Conservation (phyloP, 1,139 yeast genomes). For the Spathaspora sp. region DNA sequence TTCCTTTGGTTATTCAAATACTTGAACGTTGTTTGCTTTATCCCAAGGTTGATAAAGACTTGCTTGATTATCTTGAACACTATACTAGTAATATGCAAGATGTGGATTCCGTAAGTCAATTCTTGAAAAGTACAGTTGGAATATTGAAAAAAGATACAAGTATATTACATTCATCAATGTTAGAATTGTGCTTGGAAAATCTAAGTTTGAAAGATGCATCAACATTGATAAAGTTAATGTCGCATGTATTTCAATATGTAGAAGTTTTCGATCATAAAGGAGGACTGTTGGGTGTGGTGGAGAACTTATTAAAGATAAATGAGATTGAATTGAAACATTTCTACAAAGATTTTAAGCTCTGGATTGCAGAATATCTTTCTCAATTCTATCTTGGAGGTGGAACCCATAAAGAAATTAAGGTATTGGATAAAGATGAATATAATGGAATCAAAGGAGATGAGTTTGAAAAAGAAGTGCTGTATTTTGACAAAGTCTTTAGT, state of each 20-base stretch:
- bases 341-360: slow-evolving; percentile 26
- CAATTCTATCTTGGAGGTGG: slow-evolving; percentile 29
- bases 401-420: slow-evolving; percentile 4
- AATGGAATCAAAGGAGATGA: slow-evolving; percentile 12
- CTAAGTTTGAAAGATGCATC: slow-evolving; percentile 1
- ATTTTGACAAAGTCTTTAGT: slow-evolving; percentile 17
- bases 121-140: slow-evolving; percentile 15
- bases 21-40: slow-evolving; percentile 13
- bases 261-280: slow-evolving; percentile 11
- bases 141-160: slow-evolving; percentile 10
- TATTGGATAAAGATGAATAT: slow-evolving; percentile 11
- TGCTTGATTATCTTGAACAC: slow-evolving; percentile 9
- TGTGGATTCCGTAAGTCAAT: slow-evolving; percentile 10
- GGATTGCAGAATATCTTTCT: slow-evolving; percentile 48
- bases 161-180: slow-evolving; percentile 6
- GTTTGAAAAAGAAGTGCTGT: slow-evolving; percentile 9
- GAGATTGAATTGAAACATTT: slow-evolving; percentile 8
- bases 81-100: slow-evolving; percentile 10
- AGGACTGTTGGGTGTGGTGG: slow-evolving; percentile 18
- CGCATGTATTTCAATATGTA: slow-evolving; percentile 18
- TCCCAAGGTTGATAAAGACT: background rate
- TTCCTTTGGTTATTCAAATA: slow-evolving; percentile 16
- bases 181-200: slow-evolving; percentile 23
- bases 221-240: slow-evolving; percentile 16
- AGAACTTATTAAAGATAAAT: slow-evolving; percentile 17